Evolutionary conservation across 2,329 filamentous ascomycete species (phyloP), one percentile per base, ranked within the genome.

Genomic region (Fusarium proliferatum): DNA sequence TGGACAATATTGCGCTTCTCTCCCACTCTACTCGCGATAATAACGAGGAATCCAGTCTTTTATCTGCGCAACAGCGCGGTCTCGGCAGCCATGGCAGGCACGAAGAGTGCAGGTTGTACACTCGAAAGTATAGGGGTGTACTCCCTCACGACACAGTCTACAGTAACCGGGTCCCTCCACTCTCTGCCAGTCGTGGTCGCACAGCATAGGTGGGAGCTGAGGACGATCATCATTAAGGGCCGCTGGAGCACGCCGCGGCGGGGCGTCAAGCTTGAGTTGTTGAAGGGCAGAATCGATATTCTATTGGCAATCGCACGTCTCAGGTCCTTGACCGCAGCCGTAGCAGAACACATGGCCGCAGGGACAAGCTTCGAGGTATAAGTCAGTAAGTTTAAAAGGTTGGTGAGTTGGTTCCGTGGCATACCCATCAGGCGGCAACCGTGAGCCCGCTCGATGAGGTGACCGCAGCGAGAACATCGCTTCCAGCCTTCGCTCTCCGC

Each of bases 361-460:
- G 4, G 28, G 76, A 49, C 87, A 89, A 1, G 84, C 88, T 82
- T 19, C 5, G 19, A 9, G 9, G 3, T 4, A 12, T 4, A 36
- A 55, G 34, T 67, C n/a, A 52, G 39, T 23, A 15, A 11, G 5
- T 57, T 26, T 11, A 3, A 9, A 6, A 16, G 13, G 13, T 16
- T 12, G 28, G 11, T 2, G 9, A 30, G 28, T 17, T 33, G 2
- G 19, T 30, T 9, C 4, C 84, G 30, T 7, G 10, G 48, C 86
- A 74, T 72, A 90, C 88, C 86, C 7, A 91, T 90, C 57, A 90
- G 88, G 57, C 86, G 82, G 67, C 89, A 90, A 2, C 89, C 89
- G 1, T 41, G 16, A 0, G 71, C 42, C 0, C 88, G 78, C 76
- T 89, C 87, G 1, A 91, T 82, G 12, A 90, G 39, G 0, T 79